Base-by-base conservation (phyloP, 148 eudicot genomes). In the Chenopodium quinoa region DNA sequence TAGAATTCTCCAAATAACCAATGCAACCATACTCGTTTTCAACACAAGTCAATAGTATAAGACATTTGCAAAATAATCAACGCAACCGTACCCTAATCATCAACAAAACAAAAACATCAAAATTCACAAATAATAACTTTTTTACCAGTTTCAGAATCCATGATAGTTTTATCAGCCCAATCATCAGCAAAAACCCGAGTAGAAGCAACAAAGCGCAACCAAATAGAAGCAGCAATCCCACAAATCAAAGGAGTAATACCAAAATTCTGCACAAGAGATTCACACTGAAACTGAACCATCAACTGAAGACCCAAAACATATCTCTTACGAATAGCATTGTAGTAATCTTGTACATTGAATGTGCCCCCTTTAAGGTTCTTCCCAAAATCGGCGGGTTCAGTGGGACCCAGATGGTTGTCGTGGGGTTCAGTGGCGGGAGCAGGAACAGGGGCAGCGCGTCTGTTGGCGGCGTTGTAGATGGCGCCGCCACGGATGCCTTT, bases 261-360 rank as follows among this genome's bases (percentile, higher is more conserved):
- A 54, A 89, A 92, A 10, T 85, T 79, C 69, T 92, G 86, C 25
- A 93, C 93, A 88, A 95, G 79, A 60, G 90, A 89, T 82, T 87
- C 88, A 23, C 90, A 89, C 67, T 95, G 98, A 75, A 81, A 76
- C 82, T 88, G 87, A 19, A 95, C 80, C 91, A 93, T 84, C 79
- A 87, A 79, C 85, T 95, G 97, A 72, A 93, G 27, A 22, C 98
- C 98, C 84, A 77, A 78, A 71, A 89, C 89, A 79, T 93, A 95
- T 82, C 91, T 91, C 86, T 79, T 75, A 76, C 97, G 83, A 32
- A 93, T 78, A 66, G 86, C 82, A 40, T 78, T 71, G n/a, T 77
- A 85, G 75, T 95, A 91, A 54, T 89, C 90, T 10, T 85, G 88
- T 2, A 79, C 78, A 4, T 47, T 74, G 27, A 78, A 44, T 27